A percentile compares a stretch with the other conserved stretches of the same genome.
phyloP scores from a whole-genome alignment of 805 yeast genomes.

The Sugiyamaella qingdaonensis region DNA sequence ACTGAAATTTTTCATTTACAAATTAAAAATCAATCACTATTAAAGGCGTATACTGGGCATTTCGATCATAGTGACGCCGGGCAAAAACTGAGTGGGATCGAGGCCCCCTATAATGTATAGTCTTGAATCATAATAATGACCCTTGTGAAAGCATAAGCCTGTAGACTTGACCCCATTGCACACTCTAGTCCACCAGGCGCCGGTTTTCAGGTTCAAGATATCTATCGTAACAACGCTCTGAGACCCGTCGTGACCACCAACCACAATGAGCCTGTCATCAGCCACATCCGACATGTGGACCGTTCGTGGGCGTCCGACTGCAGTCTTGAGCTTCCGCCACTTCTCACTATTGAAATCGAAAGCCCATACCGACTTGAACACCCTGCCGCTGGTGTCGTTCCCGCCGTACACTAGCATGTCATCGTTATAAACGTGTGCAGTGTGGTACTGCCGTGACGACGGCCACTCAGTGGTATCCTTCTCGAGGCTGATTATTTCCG shows the following conservation, averaged over 20 bases:
- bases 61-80: conserved; percentile 20
- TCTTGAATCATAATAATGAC: conserved; percentile 20
- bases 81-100: conserved; percentile 12
- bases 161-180: conserved; percentile 19
- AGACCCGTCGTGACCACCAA: conserved; percentile 26
- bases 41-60: conserved; percentile 15
- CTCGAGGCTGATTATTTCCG: conserved; percentile 18
- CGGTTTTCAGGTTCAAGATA: conserved; percentile 15
- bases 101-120: conserved; percentile 23
- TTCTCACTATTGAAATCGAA: conserved; percentile 13
- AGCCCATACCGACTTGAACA: conserved; percentile 19
- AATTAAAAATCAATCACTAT: neutral
- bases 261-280: conserved; percentile 17
- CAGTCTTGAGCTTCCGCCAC: conserved; percentile 11
- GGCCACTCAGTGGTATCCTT: conserved; percentile 23
- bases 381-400: conserved; percentile 10
- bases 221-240: conserved; percentile 15
- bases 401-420: conserved; percentile 23
- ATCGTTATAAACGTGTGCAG: conserved; percentile 17
- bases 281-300: conserved; percentile 17
- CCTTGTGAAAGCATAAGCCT: conserved; percentile 23
- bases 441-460: conserved; percentile 17
- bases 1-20: neutral
- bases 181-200: conserved; percentile 18
- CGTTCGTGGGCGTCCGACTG: conserved; percentile 16